Percentiles rank a stretch among this genome's conserved stretches.
Conservation (phyloP, 768 basidiomycete genomes). For the Boletus patriciae region DNA sequence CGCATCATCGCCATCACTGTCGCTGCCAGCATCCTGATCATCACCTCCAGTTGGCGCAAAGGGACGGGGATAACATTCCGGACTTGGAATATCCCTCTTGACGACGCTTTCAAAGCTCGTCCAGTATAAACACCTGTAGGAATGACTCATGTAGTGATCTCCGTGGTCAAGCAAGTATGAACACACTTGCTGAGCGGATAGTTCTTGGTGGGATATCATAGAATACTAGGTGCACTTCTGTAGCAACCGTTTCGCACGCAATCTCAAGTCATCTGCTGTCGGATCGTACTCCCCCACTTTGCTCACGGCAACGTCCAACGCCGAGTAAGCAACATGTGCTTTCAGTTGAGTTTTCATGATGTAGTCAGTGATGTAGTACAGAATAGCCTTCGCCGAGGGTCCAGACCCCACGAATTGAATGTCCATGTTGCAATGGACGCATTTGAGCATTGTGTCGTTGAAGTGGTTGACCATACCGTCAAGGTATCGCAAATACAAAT, state of each 20-base stretch:
- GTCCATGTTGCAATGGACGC: neutral
- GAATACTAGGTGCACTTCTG: neutral
- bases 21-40: too few species aligned
- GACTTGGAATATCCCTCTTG: too few species aligned
- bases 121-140: too few species aligned
- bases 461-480: neutral
- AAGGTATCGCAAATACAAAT: accelerated
- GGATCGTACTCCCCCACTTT: neutral
- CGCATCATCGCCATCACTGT: too few species aligned
- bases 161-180: neutral
- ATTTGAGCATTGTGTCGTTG: neutral
- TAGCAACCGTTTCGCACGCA: neutral
- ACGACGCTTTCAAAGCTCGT: too few species aligned
- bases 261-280: neutral
- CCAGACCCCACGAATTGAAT: neutral
- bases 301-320: accelerated
- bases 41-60: too few species aligned
- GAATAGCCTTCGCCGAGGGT: accelerated
- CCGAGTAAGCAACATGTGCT: neutral
- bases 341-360: neutral
- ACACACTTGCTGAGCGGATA: neutral
- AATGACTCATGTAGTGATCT: neutral
- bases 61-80: too few species aligned
- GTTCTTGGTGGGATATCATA: neutral
- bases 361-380: neutral